Evolutionary conservation across 2,329 filamentous ascomycete species (phyloP).

Genomic region (Alternaria sp.): DNA sequence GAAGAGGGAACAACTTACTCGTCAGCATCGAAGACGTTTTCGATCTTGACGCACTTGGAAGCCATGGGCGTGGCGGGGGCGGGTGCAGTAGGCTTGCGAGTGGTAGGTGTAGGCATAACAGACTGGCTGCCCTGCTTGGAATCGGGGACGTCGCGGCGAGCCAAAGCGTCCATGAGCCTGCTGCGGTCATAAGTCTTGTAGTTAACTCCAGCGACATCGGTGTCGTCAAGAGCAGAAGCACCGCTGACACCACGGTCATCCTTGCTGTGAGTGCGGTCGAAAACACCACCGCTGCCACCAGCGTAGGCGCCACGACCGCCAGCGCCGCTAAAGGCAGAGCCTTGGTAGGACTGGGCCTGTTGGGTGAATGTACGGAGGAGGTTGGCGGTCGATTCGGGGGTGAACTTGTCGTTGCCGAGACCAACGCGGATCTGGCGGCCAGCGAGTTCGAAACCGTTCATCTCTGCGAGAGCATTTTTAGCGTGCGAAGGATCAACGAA

Average conservation of each 20-base stretch:
- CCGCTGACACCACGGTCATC: slow-evolving; percentile 88
- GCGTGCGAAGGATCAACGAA: slow-evolving; percentile 91
- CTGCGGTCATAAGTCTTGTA: slow-evolving; percentile 99
- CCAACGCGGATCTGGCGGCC: slow-evolving; percentile 97
- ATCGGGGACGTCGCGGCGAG: slow-evolving; percentile 78
- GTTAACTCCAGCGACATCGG: slow-evolving; percentile 96
- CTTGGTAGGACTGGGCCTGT: slow-evolving; percentile 71
- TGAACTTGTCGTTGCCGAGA: slow-evolving; percentile 99
- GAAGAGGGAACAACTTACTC: slow-evolving; percentile 69
- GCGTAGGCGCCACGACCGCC: slow-evolving; percentile 86
- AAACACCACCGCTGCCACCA: slow-evolving; percentile 73
- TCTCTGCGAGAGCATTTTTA: slow-evolving; percentile 94
- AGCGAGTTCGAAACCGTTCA: slow-evolving; percentile 99
- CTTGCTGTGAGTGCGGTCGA: slow-evolving; percentile 88
- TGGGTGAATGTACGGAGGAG: slow-evolving; percentile 89
- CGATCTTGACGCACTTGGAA: slow-evolving; percentile 90
- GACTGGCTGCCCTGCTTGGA: slow-evolving; percentile 33
- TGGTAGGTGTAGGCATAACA: slow-evolving; percentile 50
- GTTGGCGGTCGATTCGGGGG: slow-evolving; percentile 92
- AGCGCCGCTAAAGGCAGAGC: slow-evolving; percentile 88
- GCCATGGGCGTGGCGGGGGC: slow-evolving; percentile 80
- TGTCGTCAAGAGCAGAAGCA: slow-evolving; percentile 94
- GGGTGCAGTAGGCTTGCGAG: slow-evolving; percentile 78
- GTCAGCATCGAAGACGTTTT: slow-evolving; percentile 92
- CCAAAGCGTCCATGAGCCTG: slow-evolving; percentile 97